Evolutionary conservation across 306 rosid genomes (phyloP).

Genomic region (Rubus idaeus): DNA sequence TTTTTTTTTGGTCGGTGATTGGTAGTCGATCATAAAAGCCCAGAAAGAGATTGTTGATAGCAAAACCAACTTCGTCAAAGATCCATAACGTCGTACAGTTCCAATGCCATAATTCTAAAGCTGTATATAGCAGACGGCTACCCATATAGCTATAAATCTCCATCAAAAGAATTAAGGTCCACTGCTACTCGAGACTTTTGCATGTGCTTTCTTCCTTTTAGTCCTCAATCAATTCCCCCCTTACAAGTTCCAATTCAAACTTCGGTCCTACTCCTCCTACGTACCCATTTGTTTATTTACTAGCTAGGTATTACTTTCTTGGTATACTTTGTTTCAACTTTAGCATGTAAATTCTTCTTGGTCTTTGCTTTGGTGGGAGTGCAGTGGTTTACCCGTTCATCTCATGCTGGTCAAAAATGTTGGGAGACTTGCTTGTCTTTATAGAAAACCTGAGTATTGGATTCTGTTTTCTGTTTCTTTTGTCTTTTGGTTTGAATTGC

Average conservation of each 20-base stretch:
- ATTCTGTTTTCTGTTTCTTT: constrained; percentile 15
- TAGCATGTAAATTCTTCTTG: not conserved
- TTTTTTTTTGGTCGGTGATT: too few species aligned
- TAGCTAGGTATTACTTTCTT: not conserved
- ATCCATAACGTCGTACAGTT: not conserved
- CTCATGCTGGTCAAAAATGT: constrained; percentile 2
- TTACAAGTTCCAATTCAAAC: not conserved
- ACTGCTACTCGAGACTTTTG: not conserved
- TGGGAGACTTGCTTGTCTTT: constrained; percentile 16
- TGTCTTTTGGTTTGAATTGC: constrained; percentile 7
- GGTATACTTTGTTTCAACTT: constrained; percentile 1
- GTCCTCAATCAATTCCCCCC: constrained; percentile 1
- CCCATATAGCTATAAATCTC: not conserved
- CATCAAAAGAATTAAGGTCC: constrained; percentile 20
- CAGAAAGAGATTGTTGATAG: not conserved
- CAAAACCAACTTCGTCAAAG: constrained; percentile 1
- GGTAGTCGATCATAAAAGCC: not conserved
- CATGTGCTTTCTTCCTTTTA: constrained; percentile 16
- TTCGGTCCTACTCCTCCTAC: not conserved
- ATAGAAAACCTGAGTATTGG: not conserved
- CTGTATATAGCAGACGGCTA: not conserved
- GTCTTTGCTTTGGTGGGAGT: constrained; percentile 12
- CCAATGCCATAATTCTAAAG: not conserved
- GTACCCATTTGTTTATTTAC: not conserved
- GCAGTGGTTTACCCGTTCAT: not conserved